phyloP scores from a whole-genome alignment of 306 rosid species.

The Lablab purpureus region DNA sequence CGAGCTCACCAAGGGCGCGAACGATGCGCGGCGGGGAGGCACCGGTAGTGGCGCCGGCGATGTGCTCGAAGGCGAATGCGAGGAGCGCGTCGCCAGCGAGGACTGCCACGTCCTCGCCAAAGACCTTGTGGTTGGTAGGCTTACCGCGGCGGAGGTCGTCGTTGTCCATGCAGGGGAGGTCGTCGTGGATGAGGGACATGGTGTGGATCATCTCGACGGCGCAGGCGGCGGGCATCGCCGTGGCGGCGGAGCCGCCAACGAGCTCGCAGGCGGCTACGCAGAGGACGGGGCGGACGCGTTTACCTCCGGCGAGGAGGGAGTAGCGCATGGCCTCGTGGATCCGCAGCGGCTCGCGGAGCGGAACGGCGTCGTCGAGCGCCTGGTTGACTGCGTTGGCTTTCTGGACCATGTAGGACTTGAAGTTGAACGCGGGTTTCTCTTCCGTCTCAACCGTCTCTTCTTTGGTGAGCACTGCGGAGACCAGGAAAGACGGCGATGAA shows the following conservation, averaged over 20 bases:
- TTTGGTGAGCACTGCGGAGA: constrained; percentile 63
- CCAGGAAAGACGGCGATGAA: constrained; percentile 3
- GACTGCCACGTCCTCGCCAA: constrained; percentile 85
- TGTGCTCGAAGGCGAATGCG: constrained; percentile 77
- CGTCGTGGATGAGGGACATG: constrained; percentile 93
- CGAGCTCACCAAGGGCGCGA: constrained; percentile 68
- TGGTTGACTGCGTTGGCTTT: constrained; percentile 62
- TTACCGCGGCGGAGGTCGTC: constrained; percentile 91
- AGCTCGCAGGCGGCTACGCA: constrained; percentile 85
- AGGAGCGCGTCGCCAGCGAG: constrained; percentile 83
- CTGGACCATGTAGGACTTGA: constrained; percentile 62
- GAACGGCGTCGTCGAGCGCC: constrained; percentile 68
- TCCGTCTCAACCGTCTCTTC: constrained; percentile 44
- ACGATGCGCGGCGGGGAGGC: constrained; percentile 57
- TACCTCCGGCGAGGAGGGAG: constrained; percentile 91
- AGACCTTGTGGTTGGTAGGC: constrained; percentile 84
- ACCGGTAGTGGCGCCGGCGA: constrained; percentile 61
- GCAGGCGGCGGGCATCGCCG: constrained; percentile 83
- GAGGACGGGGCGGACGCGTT: constrained; percentile 76
- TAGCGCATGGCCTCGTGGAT: constrained; percentile 87
- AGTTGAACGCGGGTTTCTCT: constrained; percentile 56
- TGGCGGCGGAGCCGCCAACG: constrained; percentile 67
- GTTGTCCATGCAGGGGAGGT: constrained; percentile 88
- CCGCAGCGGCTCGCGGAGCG: constrained; percentile 58
- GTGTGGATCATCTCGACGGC: constrained; percentile 92